Conservation (phyloP, 148 eudicot species). For the Drosera capensis region DNA sequence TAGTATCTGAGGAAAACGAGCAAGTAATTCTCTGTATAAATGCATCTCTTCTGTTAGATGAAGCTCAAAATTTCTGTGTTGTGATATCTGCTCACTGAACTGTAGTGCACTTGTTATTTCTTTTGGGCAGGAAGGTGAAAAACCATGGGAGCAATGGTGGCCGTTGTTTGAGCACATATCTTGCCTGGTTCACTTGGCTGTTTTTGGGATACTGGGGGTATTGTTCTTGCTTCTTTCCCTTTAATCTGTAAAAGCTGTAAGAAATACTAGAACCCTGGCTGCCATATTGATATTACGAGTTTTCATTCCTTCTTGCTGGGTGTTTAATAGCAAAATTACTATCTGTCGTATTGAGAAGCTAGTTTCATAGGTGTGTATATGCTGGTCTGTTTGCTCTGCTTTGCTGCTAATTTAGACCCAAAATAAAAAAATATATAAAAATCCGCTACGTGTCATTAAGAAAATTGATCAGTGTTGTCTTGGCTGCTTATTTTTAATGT, state of each 20-base stretch:
- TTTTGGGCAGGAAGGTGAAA: conserved; percentile 1
- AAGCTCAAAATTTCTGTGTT: background rate
- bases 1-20: conserved; percentile 17
- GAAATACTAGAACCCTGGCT: conserved; percentile 5
- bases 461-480: no score
- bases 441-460: no score
- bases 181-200: conserved; percentile 44
- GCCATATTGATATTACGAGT: background rate
- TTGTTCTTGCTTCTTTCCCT: background rate
- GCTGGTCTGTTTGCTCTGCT: no score
- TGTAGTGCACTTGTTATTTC: background rate
- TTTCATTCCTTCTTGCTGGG: background rate
- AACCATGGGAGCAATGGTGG: conserved; percentile 14
- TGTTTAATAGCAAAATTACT: background rate
- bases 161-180: conserved; percentile 35
- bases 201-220: conserved; percentile 76
- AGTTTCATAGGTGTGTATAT: no score
- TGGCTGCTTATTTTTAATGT: no score
- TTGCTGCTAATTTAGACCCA: no score
- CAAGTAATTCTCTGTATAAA: conserved; percentile 21
- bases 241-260: background rate
- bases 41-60: background rate
- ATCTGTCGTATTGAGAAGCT: background rate
- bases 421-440: no score
- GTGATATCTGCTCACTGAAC: background rate